Conservation (phyloP, 2,329 filamentous ascomycete species). For the Neonectria magnoliae region DNA sequence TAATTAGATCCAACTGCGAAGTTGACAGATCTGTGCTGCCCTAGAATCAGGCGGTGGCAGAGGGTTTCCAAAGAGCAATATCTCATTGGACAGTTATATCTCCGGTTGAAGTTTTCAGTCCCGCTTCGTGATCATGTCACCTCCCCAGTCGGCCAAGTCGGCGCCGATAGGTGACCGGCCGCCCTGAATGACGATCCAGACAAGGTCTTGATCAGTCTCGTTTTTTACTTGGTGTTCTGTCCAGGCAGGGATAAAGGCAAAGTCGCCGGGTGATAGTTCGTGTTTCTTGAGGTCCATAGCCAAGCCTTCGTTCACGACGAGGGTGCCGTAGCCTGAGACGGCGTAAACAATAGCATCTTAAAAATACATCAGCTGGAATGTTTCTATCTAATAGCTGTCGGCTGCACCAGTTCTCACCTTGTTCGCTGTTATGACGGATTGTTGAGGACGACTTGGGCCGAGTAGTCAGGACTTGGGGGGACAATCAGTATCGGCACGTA, state of each 20-base stretch:
- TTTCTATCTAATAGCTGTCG: neutral
- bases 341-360: slow-evolving; percentile 75
- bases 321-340: slow-evolving; percentile 67
- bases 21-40: slow-evolving; percentile 20
- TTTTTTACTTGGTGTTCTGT: slow-evolving; percentile 78
- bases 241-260: slow-evolving; percentile 75
- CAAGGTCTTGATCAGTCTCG: slow-evolving; percentile 67
- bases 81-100: neutral
- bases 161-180: slow-evolving; percentile 70
- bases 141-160: slow-evolving; percentile 71
- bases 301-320: slow-evolving; percentile 67
- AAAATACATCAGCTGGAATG: neutral
- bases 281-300: slow-evolving; percentile 62
- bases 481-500: slow-evolving; percentile 12
- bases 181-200: slow-evolving; percentile 73
- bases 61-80: slow-evolving; percentile 8
- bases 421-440: slow-evolving; percentile 75
- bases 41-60: slow-evolving; percentile 4
- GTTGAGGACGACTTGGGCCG: slow-evolving; percentile 69
- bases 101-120: slow-evolving; percentile 18
- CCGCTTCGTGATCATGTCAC: slow-evolving; percentile 49
- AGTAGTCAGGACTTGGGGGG: slow-evolving; percentile 65
- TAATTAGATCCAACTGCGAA: slow-evolving; percentile 43
- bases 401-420: slow-evolving; percentile 57
- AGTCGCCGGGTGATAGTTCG: slow-evolving; percentile 70